Conservation (phyloP, 2,329 filamentous ascomycete genomes). For the Hortaea werneckii region DNA sequence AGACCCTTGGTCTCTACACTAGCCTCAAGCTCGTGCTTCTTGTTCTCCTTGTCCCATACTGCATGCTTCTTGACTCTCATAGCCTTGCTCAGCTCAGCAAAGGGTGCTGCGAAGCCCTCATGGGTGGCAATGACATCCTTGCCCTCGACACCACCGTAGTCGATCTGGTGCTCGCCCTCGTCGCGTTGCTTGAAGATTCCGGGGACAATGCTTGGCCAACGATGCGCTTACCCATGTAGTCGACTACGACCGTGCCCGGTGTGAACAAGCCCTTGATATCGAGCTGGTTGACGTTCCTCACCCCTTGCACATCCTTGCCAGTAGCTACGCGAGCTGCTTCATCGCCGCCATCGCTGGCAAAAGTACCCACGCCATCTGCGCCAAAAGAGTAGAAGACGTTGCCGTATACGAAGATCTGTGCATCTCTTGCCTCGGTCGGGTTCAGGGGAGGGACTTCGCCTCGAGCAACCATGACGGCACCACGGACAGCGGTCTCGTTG, state of each 20-base stretch:
- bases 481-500: constrained; percentile 85
- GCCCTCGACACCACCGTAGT: constrained; percentile 95
- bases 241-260: constrained; percentile 88
- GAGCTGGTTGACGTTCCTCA: constrained; percentile 90
- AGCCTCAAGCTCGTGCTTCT: constrained; percentile 81
- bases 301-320: constrained; percentile 90
- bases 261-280: constrained; percentile 93
- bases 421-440: constrained; percentile 82
- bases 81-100: constrained; percentile 82
- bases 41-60: constrained; percentile 94
- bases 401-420: constrained; percentile 98
- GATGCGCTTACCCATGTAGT: constrained; percentile 93
- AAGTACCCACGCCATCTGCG: constrained; percentile 93
- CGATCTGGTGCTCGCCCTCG: constrained; percentile 94
- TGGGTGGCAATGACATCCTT: constrained; percentile 91
- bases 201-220: constrained; percentile 97
- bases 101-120: constrained; percentile 71
- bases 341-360: constrained; percentile 90
- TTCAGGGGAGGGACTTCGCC: constrained; percentile 91
- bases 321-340: constrained; percentile 93
- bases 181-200: constrained; percentile 99
- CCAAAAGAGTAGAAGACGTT: constrained; percentile 99
- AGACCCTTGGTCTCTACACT: constrained; percentile 97
- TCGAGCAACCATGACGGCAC: constrained; percentile 81
- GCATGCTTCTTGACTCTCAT: constrained; percentile 88